phyloP scores from a whole-genome alignment of 2,329 filamentous ascomycete genomes.

The Mollisia scopiformis region DNA sequence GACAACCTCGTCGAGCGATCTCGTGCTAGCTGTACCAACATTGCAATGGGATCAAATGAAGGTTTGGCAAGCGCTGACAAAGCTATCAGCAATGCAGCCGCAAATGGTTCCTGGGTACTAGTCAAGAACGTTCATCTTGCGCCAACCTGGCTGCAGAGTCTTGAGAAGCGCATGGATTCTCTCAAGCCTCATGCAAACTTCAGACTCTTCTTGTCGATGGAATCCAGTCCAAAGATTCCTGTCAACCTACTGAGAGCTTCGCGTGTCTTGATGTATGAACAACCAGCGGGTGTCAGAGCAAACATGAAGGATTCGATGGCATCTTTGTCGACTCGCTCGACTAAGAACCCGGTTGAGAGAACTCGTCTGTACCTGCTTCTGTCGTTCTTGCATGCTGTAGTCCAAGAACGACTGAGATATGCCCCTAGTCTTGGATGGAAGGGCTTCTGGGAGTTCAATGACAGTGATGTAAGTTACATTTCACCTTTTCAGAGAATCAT shows the following conservation, averaged over 20 bases:
- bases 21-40: constrained; percentile 86
- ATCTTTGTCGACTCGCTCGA: constrained; percentile 74
- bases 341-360: constrained; percentile 87
- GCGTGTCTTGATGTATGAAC: constrained; percentile 95
- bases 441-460: constrained; percentile 99
- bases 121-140: constrained; percentile 99
- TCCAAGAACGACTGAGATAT: constrained; percentile 93
- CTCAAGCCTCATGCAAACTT: constrained; percentile 94
- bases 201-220: constrained; percentile 96
- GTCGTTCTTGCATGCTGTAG: constrained; percentile 92
- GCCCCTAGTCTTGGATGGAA: constrained; percentile 96
- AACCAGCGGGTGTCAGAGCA: constrained; percentile 91
- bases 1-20: constrained; percentile 89
- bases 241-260: constrained; percentile 94
- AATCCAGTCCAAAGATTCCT: constrained; percentile 93
- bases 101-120: constrained; percentile 92
- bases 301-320: constrained; percentile 99
- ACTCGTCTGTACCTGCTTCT: constrained; percentile 87
- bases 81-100: constrained; percentile 89
- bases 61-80: constrained; percentile 91
- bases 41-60: constrained; percentile 99
- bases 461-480: constrained; percentile 81
- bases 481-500: constrained; percentile 51
- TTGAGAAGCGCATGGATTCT: constrained; percentile 95
- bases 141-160: constrained; percentile 92